Evolutionary conservation across 1,139 yeast species (phyloP), one percentile per base, ranked within the genome.

Genomic region (Nematodospora anomalae): DNA sequence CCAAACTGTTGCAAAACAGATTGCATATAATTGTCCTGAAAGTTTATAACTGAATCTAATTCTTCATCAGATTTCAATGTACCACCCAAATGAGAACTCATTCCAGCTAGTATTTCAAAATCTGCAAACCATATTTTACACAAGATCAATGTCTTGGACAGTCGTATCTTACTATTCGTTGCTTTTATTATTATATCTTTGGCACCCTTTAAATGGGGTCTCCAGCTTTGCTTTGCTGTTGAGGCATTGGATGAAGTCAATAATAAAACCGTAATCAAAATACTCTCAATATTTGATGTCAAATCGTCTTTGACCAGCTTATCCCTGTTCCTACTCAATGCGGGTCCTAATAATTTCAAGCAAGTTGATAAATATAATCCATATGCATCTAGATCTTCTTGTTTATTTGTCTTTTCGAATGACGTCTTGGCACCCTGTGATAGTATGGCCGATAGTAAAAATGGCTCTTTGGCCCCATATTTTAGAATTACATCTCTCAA

Each of bases 131-230:
- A 81, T 35, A 72, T 64, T 43, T 79, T 73, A 48, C 87, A 80
- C 33, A 81, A 71, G 20, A 79, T 71, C 34, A 80, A 55, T 6
- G 66, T 57, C 16, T 62, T 55, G n/a, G 67, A 55, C 54, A 44
- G 51, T 11, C 54, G 39, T 6, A 49, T 47, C 25, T 45, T 50
- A 13, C 47, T 38, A 26, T 38, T 41, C 7, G 62, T 67, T 13
- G 75, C 67, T 41, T 77, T 76, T 36, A 80, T 60, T 28, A 78
- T 60, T 12, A 81, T 60, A 45, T 79, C 83, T 40, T 80, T 79
- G 0, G 85, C 87, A 16, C 86, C 87, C 44, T 74, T 66, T 35
- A 82, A 58, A 59, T 81, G 88, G 0, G 85, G 79, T 44, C 87
- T 65, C 88, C 88, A 82, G 45, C 76, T 74, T 35, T 78, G 76